Conservation (phyloP, 495 filamentous ascomycete species). For the Thermothielavioides terrestris region DNA sequence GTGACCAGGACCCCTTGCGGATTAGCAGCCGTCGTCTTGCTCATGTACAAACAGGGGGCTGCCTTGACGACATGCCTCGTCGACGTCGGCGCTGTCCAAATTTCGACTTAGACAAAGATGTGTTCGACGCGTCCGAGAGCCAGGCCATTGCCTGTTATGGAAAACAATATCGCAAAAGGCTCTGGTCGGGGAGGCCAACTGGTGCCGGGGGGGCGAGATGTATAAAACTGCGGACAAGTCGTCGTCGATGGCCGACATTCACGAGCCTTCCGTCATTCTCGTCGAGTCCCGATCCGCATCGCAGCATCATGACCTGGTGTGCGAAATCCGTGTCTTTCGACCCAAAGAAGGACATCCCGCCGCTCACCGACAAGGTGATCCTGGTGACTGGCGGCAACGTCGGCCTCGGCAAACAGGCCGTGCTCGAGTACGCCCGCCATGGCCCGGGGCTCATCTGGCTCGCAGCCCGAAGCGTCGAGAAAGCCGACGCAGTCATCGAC, state of each 20-base stretch:
- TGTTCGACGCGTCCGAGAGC: no score
- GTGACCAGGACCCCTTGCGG: background rate
- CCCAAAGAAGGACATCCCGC: constrained; percentile 49
- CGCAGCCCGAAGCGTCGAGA: constrained; percentile 45
- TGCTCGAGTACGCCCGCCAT: constrained; percentile 54
- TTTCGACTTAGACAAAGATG: no score
- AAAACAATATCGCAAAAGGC: no score
- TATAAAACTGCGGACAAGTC: no score
- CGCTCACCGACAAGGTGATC: constrained; percentile 50
- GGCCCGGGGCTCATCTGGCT: constrained; percentile 55
- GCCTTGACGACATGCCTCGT: no score
- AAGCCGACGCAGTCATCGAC: constrained; percentile 13
- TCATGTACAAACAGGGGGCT: no score
- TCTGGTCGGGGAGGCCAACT: no score
- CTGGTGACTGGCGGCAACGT: constrained; percentile 56
- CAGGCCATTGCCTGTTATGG: background rate
- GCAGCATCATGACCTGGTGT: background rate
- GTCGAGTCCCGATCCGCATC: no score
- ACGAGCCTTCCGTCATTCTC: no score
- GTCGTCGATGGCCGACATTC: no score
- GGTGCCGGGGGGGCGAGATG: no score
- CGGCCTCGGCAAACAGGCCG: constrained; percentile 58
- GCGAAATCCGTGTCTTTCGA: background rate
- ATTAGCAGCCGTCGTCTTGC: background rate
- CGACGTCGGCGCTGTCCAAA: background rate